These are phyloP conservation scores for Ogataea philodendri DNA, from an alignment of 805 yeast species.

Conservation along the genomic window DNA sequence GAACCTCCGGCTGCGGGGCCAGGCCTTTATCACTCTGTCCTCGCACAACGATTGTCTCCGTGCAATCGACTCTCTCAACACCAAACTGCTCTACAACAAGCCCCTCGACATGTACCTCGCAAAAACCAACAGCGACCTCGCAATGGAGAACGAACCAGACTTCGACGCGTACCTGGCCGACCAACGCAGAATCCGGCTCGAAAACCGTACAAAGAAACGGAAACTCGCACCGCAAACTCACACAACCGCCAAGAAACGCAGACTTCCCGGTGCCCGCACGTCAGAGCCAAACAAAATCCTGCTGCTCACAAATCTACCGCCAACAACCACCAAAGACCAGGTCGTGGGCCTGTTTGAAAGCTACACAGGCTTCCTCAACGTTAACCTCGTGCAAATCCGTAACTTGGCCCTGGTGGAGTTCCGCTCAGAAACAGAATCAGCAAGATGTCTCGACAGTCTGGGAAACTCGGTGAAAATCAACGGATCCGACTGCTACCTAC, in stretches of 20 bases:
- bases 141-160: slow-evolving; percentile 15
- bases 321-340: slow-evolving; percentile 37
- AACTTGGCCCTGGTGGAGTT: slow-evolving; percentile 83
- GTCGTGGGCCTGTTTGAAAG: slow-evolving; percentile 47
- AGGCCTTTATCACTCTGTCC: slow-evolving; percentile 69
- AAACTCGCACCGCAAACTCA: slow-evolving; percentile 20
- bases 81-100: slow-evolving; percentile 43
- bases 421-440: slow-evolving; percentile 51
- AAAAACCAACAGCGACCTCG: slow-evolving; percentile 44
- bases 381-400: slow-evolving; percentile 63
- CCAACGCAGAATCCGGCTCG: slow-evolving; percentile 24
- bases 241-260: slow-evolving; percentile 15
- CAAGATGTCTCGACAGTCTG: slow-evolving; percentile 24
- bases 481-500: slow-evolving; percentile 25
- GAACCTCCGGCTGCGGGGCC: slow-evolving; percentile 71
- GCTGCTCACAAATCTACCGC: slow-evolving; percentile 64
- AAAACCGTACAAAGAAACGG: slow-evolving; percentile 22
- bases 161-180: slow-evolving; percentile 23
- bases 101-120: slow-evolving; percentile 47
- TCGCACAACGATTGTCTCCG: slow-evolving; percentile 40
- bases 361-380: slow-evolving; percentile 60
- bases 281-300: slow-evolving; percentile 65
- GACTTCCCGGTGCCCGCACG: slow-evolving; percentile 24
- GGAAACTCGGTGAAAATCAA: slow-evolving; percentile 21
- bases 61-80: slow-evolving; percentile 45